Evolutionary conservation across 352 stramenopile genomes (phyloP), one percentile per base, ranked within the genome.

Genomic region (Phytopythium chamaehyphon): DNA sequence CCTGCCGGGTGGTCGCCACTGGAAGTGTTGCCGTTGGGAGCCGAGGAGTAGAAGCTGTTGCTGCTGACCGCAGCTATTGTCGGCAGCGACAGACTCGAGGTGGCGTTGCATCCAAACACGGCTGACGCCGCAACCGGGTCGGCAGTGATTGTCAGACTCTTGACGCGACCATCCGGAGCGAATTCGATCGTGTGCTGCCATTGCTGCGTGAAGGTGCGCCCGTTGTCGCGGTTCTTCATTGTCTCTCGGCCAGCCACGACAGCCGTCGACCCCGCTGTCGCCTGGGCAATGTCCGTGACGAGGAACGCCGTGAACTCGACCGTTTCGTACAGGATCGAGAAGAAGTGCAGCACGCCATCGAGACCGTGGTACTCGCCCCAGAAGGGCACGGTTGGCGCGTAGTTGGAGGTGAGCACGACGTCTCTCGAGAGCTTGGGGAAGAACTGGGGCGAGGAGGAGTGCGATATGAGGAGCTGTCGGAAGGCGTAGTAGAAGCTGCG

Each of bases 171-270:
- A 53, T 93, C 82, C 6, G 83, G 80, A 3, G 83, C 81, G 49
- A 95, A 95, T 52, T 93, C 81, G 58, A 95, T 92, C 49, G 83
- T 93, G 66, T 95, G 85, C 51, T 93, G 81, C 85, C 85, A 95
- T 46, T 93, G 83, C 66, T 95, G 85, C 50, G 83, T 93, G 48
- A 95, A 95, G 56, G 90, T 93, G 54, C 85, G 81, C 26, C 78
- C 77, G 46, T 93, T 95, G 59, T 91, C 77, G 52, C 83, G 70
- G 59, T 93, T 95, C 57, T 91, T 91, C 83, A 95, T 93, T 16
- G 85, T 95, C 54, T 95, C 85, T 26, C 85, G 66, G 5, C 85
- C 85, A 14, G 83, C 81, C 0, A 95, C 83, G 6, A 95, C 83
- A 0, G 85, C 85, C 5, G 83, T 93, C 57, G 67, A 87, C 19